A percentile compares a stretch with the other conserved stretches of the same genome.
Evolutionary conservation across 768 basidiomycete genomes (phyloP).

Genomic region (Clavulina sp.): DNA sequence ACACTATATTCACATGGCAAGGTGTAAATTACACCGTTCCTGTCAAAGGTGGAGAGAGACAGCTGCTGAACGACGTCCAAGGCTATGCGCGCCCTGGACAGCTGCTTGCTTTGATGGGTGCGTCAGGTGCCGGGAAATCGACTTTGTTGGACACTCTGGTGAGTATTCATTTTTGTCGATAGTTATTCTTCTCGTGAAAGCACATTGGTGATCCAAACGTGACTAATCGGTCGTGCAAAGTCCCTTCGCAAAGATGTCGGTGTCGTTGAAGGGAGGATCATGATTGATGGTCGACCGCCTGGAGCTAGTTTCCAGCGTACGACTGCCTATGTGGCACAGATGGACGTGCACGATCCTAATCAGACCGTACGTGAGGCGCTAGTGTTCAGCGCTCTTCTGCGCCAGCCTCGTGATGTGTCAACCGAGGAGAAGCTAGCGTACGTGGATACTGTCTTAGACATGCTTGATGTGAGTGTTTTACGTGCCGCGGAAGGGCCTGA

Average conservation of each 20-base stretch:
- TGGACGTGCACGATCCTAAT: slow-evolving; percentile 27
- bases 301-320: slow-evolving; percentile 6
- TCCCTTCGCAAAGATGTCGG: slow-evolving; percentile 24
- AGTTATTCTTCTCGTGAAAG: neutral
- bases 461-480: neutral
- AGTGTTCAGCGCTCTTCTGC: slow-evolving; percentile 24
- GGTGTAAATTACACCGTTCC: slow-evolving; percentile 26
- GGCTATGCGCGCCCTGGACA: neutral
- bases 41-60: neutral
- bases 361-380: slow-evolving; percentile 28
- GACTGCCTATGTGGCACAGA: slow-evolving; percentile 24
- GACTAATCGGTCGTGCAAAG: too few species aligned
- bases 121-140: slow-evolving; percentile 28
- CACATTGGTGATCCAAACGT: neutral
- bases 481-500: slow-evolving; percentile 9
- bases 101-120: slow-evolving; percentile 24
- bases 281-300: slow-evolving; percentile 16
- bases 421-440: slow-evolving; percentile 23
- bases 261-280: slow-evolving; percentile 26
- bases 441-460: slow-evolving; percentile 25
- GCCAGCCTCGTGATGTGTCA: slow-evolving; percentile 21
- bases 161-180: neutral
- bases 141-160: slow-evolving; percentile 17
- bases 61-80: neutral
- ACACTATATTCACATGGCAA: slow-evolving; percentile 33